These are phyloP conservation scores for Laguncularia racemosa DNA, from an alignment of 345 rosid genomes.

Conservation along the genomic window DNA sequence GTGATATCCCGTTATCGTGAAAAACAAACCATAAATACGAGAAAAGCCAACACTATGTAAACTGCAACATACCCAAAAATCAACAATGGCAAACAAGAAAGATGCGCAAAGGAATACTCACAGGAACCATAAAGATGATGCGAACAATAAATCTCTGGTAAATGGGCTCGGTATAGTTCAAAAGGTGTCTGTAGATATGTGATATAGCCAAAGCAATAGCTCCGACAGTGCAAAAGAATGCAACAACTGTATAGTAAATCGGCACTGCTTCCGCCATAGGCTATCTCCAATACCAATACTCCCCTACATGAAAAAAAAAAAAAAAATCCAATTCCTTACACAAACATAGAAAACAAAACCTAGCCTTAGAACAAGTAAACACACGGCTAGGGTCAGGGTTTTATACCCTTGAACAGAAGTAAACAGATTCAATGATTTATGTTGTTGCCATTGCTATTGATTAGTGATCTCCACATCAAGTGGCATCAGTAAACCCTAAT, in stretches of 20 bases:
- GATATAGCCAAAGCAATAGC: constrained; percentile 65
- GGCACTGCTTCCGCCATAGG: constrained; percentile 58
- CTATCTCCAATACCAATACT: neutral
- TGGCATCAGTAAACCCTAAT: too few relatives aligned
- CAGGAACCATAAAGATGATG: constrained; percentile 96
- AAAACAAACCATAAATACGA: too few relatives aligned
- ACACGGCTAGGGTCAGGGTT: too few relatives aligned
- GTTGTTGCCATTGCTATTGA: too few relatives aligned
- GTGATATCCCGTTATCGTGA: too few relatives aligned
- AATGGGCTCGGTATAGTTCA: constrained; percentile 89
- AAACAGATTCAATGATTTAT: too few relatives aligned
- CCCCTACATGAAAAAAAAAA: too few relatives aligned
- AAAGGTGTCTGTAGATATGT: constrained; percentile 80
- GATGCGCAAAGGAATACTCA: constrained; percentile 22
- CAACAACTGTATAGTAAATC: constrained; percentile 39
- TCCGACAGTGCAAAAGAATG: constrained; percentile 62
- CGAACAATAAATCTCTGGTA: constrained; percentile 95
- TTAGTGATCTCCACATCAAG: too few relatives aligned
- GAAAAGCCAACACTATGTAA: neutral
- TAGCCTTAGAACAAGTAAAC: too few relatives aligned
- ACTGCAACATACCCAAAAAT: neutral
- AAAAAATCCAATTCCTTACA: neutral
- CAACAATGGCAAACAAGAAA: neutral
- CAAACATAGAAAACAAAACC: neutral
- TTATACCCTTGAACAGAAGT: too few relatives aligned